Conservation (phyloP, 306 rosid species). For the Glycine soja region DNA sequence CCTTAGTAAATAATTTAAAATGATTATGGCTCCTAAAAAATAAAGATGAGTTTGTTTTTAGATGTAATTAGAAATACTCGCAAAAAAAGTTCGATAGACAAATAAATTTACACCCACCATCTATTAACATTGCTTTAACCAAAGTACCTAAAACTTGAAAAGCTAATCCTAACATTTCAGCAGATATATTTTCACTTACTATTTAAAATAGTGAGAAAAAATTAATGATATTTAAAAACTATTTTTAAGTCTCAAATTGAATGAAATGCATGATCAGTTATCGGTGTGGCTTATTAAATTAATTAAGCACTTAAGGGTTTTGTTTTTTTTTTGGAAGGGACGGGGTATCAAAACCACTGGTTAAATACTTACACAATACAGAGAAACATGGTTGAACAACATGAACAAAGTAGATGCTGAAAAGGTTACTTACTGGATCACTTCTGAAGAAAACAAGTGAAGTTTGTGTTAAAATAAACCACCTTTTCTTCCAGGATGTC, state of each 20-base stretch:
- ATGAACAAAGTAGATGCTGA: constrained; percentile 32
- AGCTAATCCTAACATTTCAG: background rate
- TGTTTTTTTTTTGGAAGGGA: background rate
- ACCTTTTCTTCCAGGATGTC: constrained; percentile 99
- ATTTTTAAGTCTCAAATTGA: constrained; percentile 2
- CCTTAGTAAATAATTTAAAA: constrained; percentile 24
- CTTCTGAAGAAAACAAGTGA: constrained; percentile 98
- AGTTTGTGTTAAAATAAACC: constrained; percentile 93
- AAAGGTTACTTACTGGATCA: constrained; percentile 86
- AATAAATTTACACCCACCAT: background rate
- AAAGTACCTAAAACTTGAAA: constrained; percentile 37
- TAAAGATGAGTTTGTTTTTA: background rate
- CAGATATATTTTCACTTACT: background rate
- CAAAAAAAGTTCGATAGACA: constrained; percentile 1
- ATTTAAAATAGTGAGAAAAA: background rate
- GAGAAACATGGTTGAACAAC: background rate
- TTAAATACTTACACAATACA: constrained; percentile 1
- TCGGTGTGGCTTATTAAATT: background rate
- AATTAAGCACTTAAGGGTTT: background rate
- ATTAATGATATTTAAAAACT: constrained; percentile 7
- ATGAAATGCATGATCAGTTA: constrained; percentile 4
- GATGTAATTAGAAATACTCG: background rate
- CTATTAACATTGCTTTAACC: background rate
- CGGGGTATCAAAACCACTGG: background rate
- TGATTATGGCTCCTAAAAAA: background rate